Evolutionary conservation across 345 rosid genomes (phyloP), one percentile per base, ranked within the genome.

Genomic region (Populus nigra): DNA sequence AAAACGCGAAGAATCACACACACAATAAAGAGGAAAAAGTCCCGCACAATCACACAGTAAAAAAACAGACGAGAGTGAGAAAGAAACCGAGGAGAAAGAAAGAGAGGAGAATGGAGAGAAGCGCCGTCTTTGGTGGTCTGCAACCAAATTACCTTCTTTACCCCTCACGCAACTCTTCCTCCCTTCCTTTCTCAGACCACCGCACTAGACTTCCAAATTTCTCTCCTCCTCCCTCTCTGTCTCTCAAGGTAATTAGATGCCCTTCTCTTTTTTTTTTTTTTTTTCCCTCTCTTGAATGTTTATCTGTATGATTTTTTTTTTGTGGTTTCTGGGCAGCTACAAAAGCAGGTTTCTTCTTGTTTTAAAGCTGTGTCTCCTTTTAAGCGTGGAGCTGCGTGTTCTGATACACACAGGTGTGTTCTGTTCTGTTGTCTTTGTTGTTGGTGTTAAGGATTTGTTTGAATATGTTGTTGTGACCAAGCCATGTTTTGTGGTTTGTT

Each of bases 91-190:
- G 31, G 63, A 47, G 31, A 55, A 45, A 25, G 47, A 31, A 41
- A 29, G 33, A 29, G 33, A 65, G 66, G 50, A 47, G 47, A 71
- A 93, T 93, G 98, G 97, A 92, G 87, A 81, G 80, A 76, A 76
- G 78, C 63, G 88, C 89, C 27, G 81, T 84, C 33, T 62, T 81
- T 0, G 75, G 86, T 0, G 85, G 77, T 57, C 75, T 85, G 31
- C 87, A 78, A 38, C 87, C 87, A 31, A 86, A 79, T 76, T 82
- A 69, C 87, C 81, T 84, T 33, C 73, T 80, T 45, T 79, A n/a
- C 68, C 90, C 91, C 62, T 82, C 91, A 47, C 87, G 87, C 13
- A 49, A 39, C 29, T 25, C 76, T 1, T 74, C 78, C 33, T 50
- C 69, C 53, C 80, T 47, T 81, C 67, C 76, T 49, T 41, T 67